phyloP scores from a whole-genome alignment of 1,284 basidiomycete species.

The Trametes polyzona region DNA sequence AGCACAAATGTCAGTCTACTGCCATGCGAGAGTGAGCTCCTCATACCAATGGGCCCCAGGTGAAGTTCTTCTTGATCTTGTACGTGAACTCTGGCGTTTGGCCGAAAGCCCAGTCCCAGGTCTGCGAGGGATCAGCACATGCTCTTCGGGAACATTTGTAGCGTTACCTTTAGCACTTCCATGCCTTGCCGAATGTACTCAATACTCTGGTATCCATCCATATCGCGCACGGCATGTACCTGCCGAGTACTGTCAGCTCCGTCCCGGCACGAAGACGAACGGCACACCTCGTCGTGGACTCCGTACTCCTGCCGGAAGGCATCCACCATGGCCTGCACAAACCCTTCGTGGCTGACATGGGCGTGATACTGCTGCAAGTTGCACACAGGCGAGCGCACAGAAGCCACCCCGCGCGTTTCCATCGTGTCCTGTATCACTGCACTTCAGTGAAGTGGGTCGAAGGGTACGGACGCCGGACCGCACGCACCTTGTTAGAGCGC shows the following conservation, averaged over 20 bases:
- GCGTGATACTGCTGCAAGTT: constrained; percentile 72
- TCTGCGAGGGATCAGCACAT: constrained; percentile 45
- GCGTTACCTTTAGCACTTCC: constrained; percentile 66
- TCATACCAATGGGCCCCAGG: constrained; percentile 66
- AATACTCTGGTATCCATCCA: constrained; percentile 47
- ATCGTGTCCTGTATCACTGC: constrained; percentile 62
- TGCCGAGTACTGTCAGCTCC: constrained; percentile 11
- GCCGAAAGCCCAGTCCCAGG: constrained; percentile 94
- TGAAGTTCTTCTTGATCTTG: constrained; percentile 50
- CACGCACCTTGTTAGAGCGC: constrained; percentile 67
- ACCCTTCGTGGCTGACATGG: constrained; percentile 66
- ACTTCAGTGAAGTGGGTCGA: constrained; percentile 8
- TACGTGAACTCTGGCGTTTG: constrained; percentile 94
- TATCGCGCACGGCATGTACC: constrained; percentile 47
- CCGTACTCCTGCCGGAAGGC: constrained; percentile 75
- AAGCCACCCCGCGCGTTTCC: constrained; percentile 86
- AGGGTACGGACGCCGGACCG: neutral
- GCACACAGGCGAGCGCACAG: constrained; percentile 90
- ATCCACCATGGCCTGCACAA: constrained; percentile 71
- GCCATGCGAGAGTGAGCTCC: neutral
- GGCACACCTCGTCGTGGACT: constrained; percentile 48
- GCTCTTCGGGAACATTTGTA: neutral
- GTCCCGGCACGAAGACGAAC: neutral
- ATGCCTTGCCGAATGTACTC: constrained; percentile 70
- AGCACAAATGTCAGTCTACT: neutral